Evolutionary conservation across 495 filamentous ascomycete genomes (phyloP), one percentile per base, ranked within the genome.

Genomic region (Neurospora sp.): DNA sequence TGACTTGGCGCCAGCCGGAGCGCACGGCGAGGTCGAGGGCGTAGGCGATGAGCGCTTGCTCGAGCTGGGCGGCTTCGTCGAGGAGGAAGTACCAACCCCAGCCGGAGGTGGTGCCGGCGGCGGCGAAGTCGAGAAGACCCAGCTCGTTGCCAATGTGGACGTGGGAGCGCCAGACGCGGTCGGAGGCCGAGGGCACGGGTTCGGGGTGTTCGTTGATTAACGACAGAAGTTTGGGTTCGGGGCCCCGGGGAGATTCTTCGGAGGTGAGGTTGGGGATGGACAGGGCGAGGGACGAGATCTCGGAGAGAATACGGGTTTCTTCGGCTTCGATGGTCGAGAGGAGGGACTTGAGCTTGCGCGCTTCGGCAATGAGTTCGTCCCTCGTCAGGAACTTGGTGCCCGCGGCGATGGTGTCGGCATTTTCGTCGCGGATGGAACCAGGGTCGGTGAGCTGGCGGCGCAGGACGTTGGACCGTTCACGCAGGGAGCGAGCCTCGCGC

Each of bases 11-110:
- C 91, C 92, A 98, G 38, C 93, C 93, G 66, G 89, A 86, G 60
- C 85, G 86, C 42, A 89, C 86, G 11, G 91, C 92, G 4, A 91
- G 87, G 27, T 84, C 83, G 4, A 97, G 85, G 0, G 96, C 90
- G 82, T 96, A 97, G 76, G 91, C 90, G n/a, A 98, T 82, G 0
- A 99, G 87, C 0, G 96, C 96, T 79, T 97, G 95, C 80, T 98
- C 96, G 3, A 99, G 87, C 80, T 96, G 87, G 0, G 94, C 95
- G 9, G 90, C 94, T 75, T 96, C 95, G 81, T 96, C 92, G 40
- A 91, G 86, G 0, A 99, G 89, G 81, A 92, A 97, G 82, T 99
- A 99, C 93, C 94, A 99, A 0, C 96, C 96, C 95, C 95, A 98
- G 18, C 96, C 96, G 41, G 90, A 92, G 23, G 92, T 90, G 10